Evolutionary conservation across 2,329 filamentous ascomycete genomes (phyloP), one percentile per base, ranked within the genome.

Genomic region (Macrophomina pseudophaseolina): DNA sequence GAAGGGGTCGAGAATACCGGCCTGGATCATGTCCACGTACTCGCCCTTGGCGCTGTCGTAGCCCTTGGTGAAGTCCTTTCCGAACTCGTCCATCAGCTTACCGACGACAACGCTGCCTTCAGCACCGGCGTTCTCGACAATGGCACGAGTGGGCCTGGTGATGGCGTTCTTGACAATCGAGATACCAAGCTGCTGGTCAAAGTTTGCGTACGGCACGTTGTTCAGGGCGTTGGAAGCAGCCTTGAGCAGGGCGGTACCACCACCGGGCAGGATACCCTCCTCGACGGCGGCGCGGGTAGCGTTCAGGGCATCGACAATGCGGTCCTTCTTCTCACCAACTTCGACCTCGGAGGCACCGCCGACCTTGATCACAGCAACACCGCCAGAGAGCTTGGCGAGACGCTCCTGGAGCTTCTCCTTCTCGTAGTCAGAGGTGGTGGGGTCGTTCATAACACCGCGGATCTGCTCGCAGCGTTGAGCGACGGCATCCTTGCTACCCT

Each of bases 351-450:
- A 98, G 71, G 94, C 88, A 80, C 95, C 95, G 75, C 95, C 95
- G 70, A 99, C 95, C 88, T 97, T 97, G 88, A 99, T 98, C 83
- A 99, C 95, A 74, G 95, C 95, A 75, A 99, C 95, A 87, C 95
- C 95, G 71, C 95, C 95, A 72, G 95, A 98, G 73, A 99, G 92
- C 90, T 99, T 99, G 74, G 95, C 95, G 69, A 99, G 92, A 84
- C 95, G 95, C 87, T 99, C 95, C 86, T 98, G 95, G 72, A 99
- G 92, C 90, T 99, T 99, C 91, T 99, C 95, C 89, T 97, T 98
- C 89, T 99, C 95, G 84, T 99, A 99, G 78, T 99, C 95, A 58
- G 94, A 97, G 71, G 95, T 99, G 74, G 88, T 90, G 72, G 94
- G 91, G 84, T 99, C 95, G 70, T 86, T 87, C 86, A 97, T 97